phyloP scores from a whole-genome alignment of 2,329 filamentous ascomycete species.

The Orbilia brochopaga region DNA sequence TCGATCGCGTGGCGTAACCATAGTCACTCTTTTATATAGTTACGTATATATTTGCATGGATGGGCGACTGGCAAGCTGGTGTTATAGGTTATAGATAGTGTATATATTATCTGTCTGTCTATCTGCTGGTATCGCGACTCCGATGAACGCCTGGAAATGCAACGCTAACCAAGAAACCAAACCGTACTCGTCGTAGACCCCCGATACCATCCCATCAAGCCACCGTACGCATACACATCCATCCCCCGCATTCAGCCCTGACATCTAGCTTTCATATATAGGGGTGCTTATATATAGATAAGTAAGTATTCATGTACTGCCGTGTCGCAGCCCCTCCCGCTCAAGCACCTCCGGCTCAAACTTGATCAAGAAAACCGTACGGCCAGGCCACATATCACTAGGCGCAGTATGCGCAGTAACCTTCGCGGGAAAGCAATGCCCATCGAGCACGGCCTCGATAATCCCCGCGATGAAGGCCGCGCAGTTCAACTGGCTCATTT shows the following conservation, averaged over 20 bases:
- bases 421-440: constrained; percentile 82
- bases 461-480: constrained; percentile 94
- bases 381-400: constrained; percentile 88
- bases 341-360: constrained; percentile 92
- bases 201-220: not conserved
- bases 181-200: not conserved
- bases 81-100: constrained; percentile 5
- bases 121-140: constrained; percentile 22
- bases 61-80: no score
- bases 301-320: constrained; percentile 55
- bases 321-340: constrained; percentile 80
- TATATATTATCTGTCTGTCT: constrained; percentile 8
- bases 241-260: no score
- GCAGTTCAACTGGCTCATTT: constrained; percentile 96
- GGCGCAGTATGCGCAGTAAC: constrained; percentile 85
- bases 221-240: not conserved
- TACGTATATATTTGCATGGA: no score
- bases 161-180: constrained; percentile 28
- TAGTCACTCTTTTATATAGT: no score
- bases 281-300: not conserved
- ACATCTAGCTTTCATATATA: not conserved
- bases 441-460: constrained; percentile 94
- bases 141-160: constrained; percentile 43
- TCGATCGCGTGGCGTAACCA: constrained; percentile 25
- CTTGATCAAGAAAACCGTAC: constrained; percentile 93